Percentiles rank a stretch among this genome's conserved stretches.
Conservation (phyloP, 75 land plant species). For the Cunninghamia lanceolata region DNA sequence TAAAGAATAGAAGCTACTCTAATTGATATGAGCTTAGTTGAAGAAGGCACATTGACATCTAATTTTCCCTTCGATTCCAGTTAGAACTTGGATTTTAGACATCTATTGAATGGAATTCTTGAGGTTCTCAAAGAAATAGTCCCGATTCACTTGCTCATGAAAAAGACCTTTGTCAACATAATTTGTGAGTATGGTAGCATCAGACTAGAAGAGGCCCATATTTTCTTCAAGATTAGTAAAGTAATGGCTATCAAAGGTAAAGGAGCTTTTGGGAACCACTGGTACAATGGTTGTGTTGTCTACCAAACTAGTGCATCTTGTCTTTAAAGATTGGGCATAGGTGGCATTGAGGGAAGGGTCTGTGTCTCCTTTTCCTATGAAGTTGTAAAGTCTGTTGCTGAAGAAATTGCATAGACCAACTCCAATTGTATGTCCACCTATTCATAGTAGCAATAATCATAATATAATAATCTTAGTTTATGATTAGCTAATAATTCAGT, state of each 20-base stretch:
- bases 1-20: no score
- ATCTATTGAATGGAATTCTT: conserved; percentile 38
- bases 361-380: conserved; percentile 38
- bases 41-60: conserved; percentile 36
- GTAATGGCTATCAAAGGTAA: conserved; percentile 47
- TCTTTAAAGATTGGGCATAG: background rate
- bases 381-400: conserved; percentile 46
- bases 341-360: background rate
- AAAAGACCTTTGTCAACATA: conserved; percentile 11
- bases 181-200: conserved; percentile 35
- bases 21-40: conserved; percentile 9
- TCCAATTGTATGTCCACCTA: conserved; percentile 22
- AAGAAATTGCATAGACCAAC: conserved; percentile 33
- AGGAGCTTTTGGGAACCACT: conserved; percentile 34
- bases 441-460: background rate
- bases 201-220: conserved; percentile 46
- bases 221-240: conserved; percentile 21
- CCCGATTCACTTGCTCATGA: conserved; percentile 1
- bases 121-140: conserved; percentile 19
- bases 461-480: no score
- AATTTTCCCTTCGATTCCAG: conserved; percentile 54
- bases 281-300: conserved; percentile 19
- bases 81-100: conserved; percentile 31
- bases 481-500: no score
- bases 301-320: conserved; percentile 6